Evolutionary conservation across 1,284 basidiomycete genomes (phyloP), one percentile per base, ranked within the genome.

Genomic region (Sphagnurus paluster): DNA sequence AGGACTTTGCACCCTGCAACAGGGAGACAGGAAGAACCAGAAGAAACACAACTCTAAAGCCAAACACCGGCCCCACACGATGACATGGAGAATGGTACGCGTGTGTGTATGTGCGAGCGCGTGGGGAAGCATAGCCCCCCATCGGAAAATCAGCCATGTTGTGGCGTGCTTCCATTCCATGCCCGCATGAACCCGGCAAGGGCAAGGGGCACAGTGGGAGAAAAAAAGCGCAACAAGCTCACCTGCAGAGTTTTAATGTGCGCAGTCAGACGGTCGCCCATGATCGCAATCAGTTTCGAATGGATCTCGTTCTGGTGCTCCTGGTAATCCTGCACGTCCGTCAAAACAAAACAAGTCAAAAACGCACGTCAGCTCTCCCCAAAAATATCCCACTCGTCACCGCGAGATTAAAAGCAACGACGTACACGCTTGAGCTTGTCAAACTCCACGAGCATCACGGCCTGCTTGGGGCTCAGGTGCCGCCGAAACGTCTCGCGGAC

Each of bases 221-320:
- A 30, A 30, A 14, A 3, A 30, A 30, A 30, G 3, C 3, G 2
- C 11, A 30, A 30, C 11, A 10, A 3, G 60, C 78, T 61, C 62
- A 85, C 86, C 70, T 85, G 84, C 44, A 95, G 72, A 20, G 84
- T 74, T 61, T 83, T 85, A 63, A 91, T 87, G 66, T 99, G 96
- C 1, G 90, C 86, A 51, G 77, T 84, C 38, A 99, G 74, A 41
- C 96, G 82, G 69, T 99, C 96, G 42, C 93, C 87, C 97, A 99
- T 99, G 68, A 99, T 99, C 28, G 94, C 90, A 41, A 99, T 89
- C 43, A 99, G 78, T 72, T 99, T 99, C 45, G 92, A 81, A 66
- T 99, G 95, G 44, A 99, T 98, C 73, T 99, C 97, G 64, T 95
- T 93, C 70, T 99, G 97, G 68, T 99, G 96, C 66, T 99, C 96